A percentile compares a stretch with the other conserved stretches of the same genome.
Evolutionary conservation across 2,329 filamentous ascomycete genomes (phyloP).

Genomic region (Aspergillus sp.): DNA sequence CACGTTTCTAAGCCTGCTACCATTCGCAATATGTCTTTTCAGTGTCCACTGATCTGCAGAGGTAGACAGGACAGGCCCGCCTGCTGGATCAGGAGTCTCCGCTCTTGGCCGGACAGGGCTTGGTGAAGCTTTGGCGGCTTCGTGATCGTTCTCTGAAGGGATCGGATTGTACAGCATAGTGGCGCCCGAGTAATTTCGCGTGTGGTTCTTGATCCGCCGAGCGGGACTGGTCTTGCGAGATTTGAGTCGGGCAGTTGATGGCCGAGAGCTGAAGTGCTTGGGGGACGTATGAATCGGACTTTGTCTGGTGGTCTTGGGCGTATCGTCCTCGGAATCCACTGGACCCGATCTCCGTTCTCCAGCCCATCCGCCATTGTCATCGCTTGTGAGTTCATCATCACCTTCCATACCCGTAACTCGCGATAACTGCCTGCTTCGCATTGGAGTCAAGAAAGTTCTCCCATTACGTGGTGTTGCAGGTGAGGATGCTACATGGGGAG

Average conservation of each 20-base stretch:
- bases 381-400: constrained; percentile 84
- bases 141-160: constrained; percentile 41
- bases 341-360: constrained; percentile 26
- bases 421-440: constrained; percentile 47
- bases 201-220: constrained; percentile 54
- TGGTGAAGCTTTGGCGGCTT: constrained; percentile 35
- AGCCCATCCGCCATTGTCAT: constrained; percentile 64
- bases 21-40: constrained; percentile 39
- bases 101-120: constrained; percentile 25
- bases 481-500: constrained; percentile 32
- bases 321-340: constrained; percentile 22
- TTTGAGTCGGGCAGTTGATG: constrained; percentile 46
- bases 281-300: constrained; percentile 31
- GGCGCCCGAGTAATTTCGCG: constrained; percentile 73
- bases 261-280: constrained; percentile 41
- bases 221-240: constrained; percentile 39
- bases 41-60: constrained; percentile 46
- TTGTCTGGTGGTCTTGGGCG: constrained; percentile 9
- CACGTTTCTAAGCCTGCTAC: constrained; percentile 58
- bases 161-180: constrained; percentile 83
- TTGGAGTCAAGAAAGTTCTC: constrained; percentile 27
- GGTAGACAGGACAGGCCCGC: constrained; percentile 41
- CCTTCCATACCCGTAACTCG: constrained; percentile 79
- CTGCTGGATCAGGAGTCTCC: constrained; percentile 36
- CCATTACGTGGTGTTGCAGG: constrained; percentile 40